Percentiles rank a stretch among this genome's conserved stretches.
Evolutionary conservation across 805 yeast genomes (phyloP).

Genomic region (Spathaspora girioi): DNA sequence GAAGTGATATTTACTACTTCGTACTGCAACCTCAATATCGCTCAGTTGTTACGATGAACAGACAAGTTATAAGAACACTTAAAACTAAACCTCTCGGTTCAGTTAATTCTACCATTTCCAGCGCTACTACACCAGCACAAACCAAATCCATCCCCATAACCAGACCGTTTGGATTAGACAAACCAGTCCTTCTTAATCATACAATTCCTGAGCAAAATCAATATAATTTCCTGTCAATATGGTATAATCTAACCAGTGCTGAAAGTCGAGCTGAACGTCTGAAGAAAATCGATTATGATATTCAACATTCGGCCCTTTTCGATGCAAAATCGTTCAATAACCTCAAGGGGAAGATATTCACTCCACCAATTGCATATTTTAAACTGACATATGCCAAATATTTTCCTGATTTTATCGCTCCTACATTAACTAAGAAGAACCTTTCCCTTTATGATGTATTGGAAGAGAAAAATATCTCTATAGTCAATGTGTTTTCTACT

Average conservation of each 20-base stretch:
- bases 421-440: constrained; percentile 40
- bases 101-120: constrained; percentile 4
- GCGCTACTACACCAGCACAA: constrained; percentile 17
- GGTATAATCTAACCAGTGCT: constrained; percentile 24
- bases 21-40: too few relatives aligned
- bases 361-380: constrained; percentile 79
- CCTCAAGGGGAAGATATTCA: constrained; percentile 81
- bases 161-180: constrained; percentile 38
- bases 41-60: not conserved
- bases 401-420: constrained; percentile 76
- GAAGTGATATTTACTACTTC: too few relatives aligned
- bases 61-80: not conserved
- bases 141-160: constrained; percentile 25
- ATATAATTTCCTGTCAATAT: constrained; percentile 14
- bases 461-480: constrained; percentile 47
- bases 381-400: constrained; percentile 65
- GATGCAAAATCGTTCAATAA: constrained; percentile 51
- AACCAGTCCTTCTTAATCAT: constrained; percentile 24
- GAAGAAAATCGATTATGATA: constrained; percentile 37
- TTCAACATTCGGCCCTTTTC: constrained; percentile 41
- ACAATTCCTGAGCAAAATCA: constrained; percentile 10
- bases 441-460: constrained; percentile 36
- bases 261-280: constrained; percentile 38
- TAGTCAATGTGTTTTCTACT: constrained; percentile 64
- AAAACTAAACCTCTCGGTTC: not conserved